Base-by-base conservation (phyloP, 1,284 basidiomycete genomes). In the Leccinum subrobustum region DNA sequence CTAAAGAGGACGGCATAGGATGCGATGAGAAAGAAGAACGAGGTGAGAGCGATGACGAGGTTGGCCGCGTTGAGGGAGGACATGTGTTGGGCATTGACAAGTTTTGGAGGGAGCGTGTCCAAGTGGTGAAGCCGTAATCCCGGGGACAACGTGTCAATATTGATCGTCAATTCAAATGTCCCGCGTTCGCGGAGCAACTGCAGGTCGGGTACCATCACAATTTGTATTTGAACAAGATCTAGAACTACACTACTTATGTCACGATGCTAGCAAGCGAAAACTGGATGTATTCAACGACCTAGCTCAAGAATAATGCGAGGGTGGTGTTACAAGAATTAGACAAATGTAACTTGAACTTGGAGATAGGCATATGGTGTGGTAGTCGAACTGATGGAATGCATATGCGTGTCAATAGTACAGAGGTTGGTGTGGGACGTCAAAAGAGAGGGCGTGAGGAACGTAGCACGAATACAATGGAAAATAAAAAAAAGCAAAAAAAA, bases 1-100 rank as follows among this genome's bases (percentile, higher is more conserved):
- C 86, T 85, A 68, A 90, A 79, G 50, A 92, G 76, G 51, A 87
- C 75, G 20, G 86, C 83, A 74, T 91, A 88, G 61, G 79, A 79
- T 50, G 83, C 85, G 54, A 87, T 16, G 14, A 79, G 55, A 67
- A 91, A 82, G 68, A 91, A 86, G 5, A 81, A 53, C 29, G 76
- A 60, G 47, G 87, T 81, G 39, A 77, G 65, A 20, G 72, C 63
- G 59, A 89, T 66, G 66, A 87, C 73, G 62, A 81, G 63, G 69
- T 83, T 79, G 9, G 87, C 88, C 42, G 71, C 69, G 61, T 77
- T 69, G 62, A 77, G 61, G 59, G 60, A 56, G 56, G 59, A 48
- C 70, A 69, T 69, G 63, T 62, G 65, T 64, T 62, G 56, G 57
- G 29, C 29, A 31, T 31, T 31, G 29, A 59, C 60, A 14, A 56